Conservation (phyloP, 805 yeast species). For the Candida pini region DNA sequence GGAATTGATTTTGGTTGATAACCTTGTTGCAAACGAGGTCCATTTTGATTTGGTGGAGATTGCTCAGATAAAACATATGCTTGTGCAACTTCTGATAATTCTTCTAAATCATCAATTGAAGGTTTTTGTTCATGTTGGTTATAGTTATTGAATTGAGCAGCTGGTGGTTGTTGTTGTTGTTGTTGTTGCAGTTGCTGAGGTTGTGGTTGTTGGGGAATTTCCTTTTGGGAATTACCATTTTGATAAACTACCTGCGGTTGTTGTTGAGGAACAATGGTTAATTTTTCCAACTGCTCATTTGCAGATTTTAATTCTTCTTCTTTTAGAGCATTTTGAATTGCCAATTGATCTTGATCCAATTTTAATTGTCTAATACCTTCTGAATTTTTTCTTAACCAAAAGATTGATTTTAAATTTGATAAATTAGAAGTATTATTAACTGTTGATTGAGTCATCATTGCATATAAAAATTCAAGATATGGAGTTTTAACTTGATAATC, state of each 20-base stretch:
- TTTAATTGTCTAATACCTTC: slow-evolving; percentile 24
- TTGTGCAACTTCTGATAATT: slow-evolving; percentile 27
- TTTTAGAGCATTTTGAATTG: slow-evolving; percentile 22
- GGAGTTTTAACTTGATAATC: slow-evolving; percentile 84
- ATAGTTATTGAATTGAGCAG: slow-evolving; percentile 3
- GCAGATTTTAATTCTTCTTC: slow-evolving; percentile 21
- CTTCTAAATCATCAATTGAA: slow-evolving; percentile 26
- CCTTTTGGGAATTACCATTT: too few relatives aligned
- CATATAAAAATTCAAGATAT: slow-evolving; percentile 80
- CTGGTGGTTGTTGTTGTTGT: slow-evolving; percentile 1
- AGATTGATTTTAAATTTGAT: slow-evolving; percentile 23
- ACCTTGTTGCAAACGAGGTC: slow-evolving; percentile 13
- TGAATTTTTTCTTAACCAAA: slow-evolving; percentile 29
- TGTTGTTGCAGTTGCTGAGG: slow-evolving; percentile 6
- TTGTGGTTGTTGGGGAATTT: slow-evolving; percentile 18
- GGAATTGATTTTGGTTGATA: slow-evolving; percentile 18
- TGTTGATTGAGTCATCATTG: slow-evolving; percentile 62
- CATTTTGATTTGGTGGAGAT: slow-evolving; percentile 14
- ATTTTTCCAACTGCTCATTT: slow-evolving; percentile 21
- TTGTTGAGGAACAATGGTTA: slow-evolving; percentile 5
- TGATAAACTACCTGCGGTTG: slow-evolving; percentile 19
- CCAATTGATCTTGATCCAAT: slow-evolving; percentile 21
- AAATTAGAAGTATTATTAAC: slow-evolving; percentile 40
- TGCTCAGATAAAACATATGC: slow-evolving; percentile 24
- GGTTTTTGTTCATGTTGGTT: slow-evolving; percentile 8